Conservation (phyloP, 352 stramenopile genomes). For the Phytopythium kandeliae region DNA sequence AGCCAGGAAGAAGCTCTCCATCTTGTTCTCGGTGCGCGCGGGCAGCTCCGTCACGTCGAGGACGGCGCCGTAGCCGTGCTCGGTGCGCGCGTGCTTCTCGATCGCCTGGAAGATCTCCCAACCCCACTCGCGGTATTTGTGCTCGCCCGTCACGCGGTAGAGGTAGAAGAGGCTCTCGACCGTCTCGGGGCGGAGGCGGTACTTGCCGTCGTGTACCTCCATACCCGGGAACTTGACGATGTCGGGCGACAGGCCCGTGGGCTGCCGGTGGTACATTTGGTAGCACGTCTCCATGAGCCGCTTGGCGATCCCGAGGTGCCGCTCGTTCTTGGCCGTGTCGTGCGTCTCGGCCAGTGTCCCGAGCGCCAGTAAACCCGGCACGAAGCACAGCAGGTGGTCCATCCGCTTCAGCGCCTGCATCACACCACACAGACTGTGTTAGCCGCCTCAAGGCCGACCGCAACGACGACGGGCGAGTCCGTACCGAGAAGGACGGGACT, state of each 20-base stretch:
- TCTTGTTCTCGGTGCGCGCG: constrained; percentile 87
- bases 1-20: constrained; percentile 98
- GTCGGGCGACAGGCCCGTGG: constrained; percentile 93
- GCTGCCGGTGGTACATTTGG: constrained; percentile 91
- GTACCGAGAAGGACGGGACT: constrained; percentile 39
- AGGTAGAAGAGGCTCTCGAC: constrained; percentile 96
- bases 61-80: constrained; percentile 84
- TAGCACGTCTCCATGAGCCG: constrained; percentile 92
- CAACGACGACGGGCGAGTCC: too few species aligned
- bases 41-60: constrained; percentile 41
- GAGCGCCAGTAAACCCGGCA: constrained; percentile 91
- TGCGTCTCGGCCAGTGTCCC: constrained; percentile 67
- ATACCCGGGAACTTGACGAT: constrained; percentile 86
- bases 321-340: constrained; percentile 63
- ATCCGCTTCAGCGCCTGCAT: constrained; percentile 65
- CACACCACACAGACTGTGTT: neutral
- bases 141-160: constrained; percentile 92
- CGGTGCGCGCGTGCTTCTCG: constrained; percentile 89
- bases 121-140: constrained; percentile 92
- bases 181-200: constrained; percentile 94
- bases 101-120: constrained; percentile 95
- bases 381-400: constrained; percentile 97
- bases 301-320: constrained; percentile 85
- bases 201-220: constrained; percentile 63
- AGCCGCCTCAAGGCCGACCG: neutral